Evolutionary conservation across 2,329 filamentous ascomycete species (phyloP).

Genomic region (Knoxdaviesia proteae): DNA sequence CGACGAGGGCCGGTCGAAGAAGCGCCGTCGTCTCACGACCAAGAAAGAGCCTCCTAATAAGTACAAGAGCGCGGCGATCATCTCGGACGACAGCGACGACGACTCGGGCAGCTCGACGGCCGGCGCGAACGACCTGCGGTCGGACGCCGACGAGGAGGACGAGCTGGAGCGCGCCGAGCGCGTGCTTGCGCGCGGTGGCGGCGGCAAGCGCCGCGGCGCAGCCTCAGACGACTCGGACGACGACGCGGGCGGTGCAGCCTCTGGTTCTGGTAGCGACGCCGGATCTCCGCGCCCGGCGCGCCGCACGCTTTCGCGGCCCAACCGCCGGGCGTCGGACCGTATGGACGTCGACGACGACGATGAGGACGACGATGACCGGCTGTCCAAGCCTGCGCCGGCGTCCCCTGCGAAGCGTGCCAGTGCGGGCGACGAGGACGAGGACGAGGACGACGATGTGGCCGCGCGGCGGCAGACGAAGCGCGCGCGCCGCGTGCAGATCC

Average conservation of each 20-base stretch:
- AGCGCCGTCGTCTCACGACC: slow-evolving; percentile 34
- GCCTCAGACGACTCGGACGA: slow-evolving; percentile 12
- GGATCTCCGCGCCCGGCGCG: slow-evolving; percentile 5
- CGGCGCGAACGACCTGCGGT: slow-evolving; percentile 18
- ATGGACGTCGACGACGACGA: slow-evolving; percentile 31
- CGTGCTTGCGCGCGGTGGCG: slow-evolving; percentile 4
- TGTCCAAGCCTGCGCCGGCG: no score
- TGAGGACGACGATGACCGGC: slow-evolving; percentile 8
- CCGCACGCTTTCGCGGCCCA: no score
- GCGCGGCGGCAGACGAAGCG: slow-evolving; percentile 23
- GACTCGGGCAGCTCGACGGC: slow-evolving; percentile 6
- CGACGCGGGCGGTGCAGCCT: not conserved
- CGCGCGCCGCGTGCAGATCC: slow-evolving; percentile 26
- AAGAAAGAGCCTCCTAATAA: slow-evolving; percentile 31
- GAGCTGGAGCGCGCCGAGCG: slow-evolving; percentile 12
- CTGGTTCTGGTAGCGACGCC: slow-evolving; percentile 9
- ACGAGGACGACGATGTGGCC: slow-evolving; percentile 30
- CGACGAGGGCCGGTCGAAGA: slow-evolving; percentile 33
- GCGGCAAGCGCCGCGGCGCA: not conserved
- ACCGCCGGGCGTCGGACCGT: slow-evolving; percentile 11
- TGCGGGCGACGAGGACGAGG: slow-evolving; percentile 15
- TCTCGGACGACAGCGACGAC: slow-evolving; percentile 26
- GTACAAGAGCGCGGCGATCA: slow-evolving; percentile 70
- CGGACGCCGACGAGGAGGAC: slow-evolving; percentile 16
- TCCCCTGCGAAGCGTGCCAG: no score